These are phyloP conservation scores for Rossbeevera mucosa DNA, from an alignment of 768 basidiomycete species.

Conservation along the genomic window DNA sequence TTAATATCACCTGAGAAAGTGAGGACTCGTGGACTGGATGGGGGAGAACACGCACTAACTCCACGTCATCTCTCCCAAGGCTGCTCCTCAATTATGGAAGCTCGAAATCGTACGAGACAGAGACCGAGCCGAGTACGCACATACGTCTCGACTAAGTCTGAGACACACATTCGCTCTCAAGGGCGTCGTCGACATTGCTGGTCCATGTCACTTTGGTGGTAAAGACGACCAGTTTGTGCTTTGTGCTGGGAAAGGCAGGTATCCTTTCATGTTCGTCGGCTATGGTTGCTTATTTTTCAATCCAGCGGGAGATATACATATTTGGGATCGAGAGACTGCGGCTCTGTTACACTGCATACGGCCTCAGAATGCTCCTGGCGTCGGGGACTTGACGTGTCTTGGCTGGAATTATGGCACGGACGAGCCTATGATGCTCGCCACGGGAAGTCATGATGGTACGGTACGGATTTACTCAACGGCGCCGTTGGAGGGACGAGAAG, in stretches of 20 bases:
- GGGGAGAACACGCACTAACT: slow-evolving; percentile 5
- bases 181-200: slow-evolving; percentile 64
- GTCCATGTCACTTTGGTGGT: slow-evolving; percentile 80
- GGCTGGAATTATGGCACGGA: slow-evolving; percentile 72
- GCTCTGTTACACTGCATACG: slow-evolving; percentile 66
- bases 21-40: slow-evolving; percentile 9
- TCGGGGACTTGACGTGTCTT: slow-evolving; percentile 70
- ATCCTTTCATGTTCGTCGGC: not conserved
- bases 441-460: slow-evolving; percentile 72
- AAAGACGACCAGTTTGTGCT: slow-evolving; percentile 74
- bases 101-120: slow-evolving; percentile 57
- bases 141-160: slow-evolving; percentile 31
- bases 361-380: slow-evolving; percentile 44
- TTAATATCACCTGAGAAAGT: slow-evolving; percentile 36
- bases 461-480: slow-evolving; percentile 68
- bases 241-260: slow-evolving; percentile 68
- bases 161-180: slow-evolving; percentile 77
- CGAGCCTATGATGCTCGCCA: slow-evolving; percentile 53
- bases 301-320: slow-evolving; percentile 74
- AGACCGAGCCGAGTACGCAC: slow-evolving; percentile 33
- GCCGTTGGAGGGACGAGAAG: slow-evolving; percentile 22
- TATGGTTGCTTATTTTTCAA: not conserved
- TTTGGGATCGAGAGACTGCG: slow-evolving; percentile 82
- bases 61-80: slow-evolving; percentile 34
- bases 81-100: slow-evolving; percentile 77